Conservation (phyloP, 352 stramenopile species). For the Phytophthora hybrid region DNA sequence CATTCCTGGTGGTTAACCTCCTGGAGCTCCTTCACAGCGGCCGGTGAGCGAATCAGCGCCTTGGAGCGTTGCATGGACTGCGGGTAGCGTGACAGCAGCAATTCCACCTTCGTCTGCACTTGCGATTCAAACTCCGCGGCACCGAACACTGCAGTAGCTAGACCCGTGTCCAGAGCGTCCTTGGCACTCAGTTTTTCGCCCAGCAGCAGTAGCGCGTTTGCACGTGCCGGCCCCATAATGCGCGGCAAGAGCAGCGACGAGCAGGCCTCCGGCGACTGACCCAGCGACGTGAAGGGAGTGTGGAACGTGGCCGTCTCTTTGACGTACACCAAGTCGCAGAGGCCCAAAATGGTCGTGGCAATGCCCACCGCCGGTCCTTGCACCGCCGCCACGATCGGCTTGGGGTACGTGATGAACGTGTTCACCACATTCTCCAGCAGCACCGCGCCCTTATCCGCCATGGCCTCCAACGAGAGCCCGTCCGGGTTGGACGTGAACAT, state of each 20-base stretch:
- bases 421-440: slow-evolving; percentile 75
- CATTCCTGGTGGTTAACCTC: slow-evolving; percentile 64
- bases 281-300: slow-evolving; percentile 92
- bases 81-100: slow-evolving; percentile 72
- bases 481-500: slow-evolving; percentile 76
- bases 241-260: slow-evolving; percentile 87
- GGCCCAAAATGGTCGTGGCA: slow-evolving; percentile 85
- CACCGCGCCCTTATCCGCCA: slow-evolving; percentile 64
- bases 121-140: slow-evolving; percentile 70
- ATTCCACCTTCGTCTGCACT: slow-evolving; percentile 64
- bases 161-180: slow-evolving; percentile 51
- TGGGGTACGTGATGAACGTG: slow-evolving; percentile 89
- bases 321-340: slow-evolving; percentile 93
- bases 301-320: slow-evolving; percentile 90
- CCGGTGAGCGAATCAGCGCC: slow-evolving; percentile 60
- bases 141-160: slow-evolving; percentile 65
- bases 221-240: slow-evolving; percentile 86
- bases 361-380: slow-evolving; percentile 93
- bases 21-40: slow-evolving; percentile 61
- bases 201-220: slow-evolving; percentile 91
- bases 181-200: slow-evolving; percentile 85
- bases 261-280: slow-evolving; percentile 92
- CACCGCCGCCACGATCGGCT: slow-evolving; percentile 90
- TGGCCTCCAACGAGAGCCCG: slow-evolving; percentile 61
- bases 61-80: slow-evolving; percentile 74